Conservation (phyloP, 1,284 basidiomycete species). For the Lignosus rhinocerotis region DNA sequence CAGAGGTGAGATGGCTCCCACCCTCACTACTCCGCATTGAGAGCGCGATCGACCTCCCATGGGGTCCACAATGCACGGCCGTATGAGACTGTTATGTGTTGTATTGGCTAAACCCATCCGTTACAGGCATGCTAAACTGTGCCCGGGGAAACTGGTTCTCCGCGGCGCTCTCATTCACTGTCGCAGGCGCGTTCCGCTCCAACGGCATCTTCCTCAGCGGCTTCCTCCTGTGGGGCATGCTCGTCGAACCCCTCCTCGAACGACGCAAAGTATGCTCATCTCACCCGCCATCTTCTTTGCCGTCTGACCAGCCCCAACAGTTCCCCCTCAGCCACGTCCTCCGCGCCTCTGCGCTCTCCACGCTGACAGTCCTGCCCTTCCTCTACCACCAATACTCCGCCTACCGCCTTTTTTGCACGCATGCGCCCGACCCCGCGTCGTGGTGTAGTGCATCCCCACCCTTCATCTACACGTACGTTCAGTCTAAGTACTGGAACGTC, state of each 20-base stretch:
- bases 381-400: conserved; percentile 67
- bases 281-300: conserved; percentile 4
- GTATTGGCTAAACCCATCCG: neutral
- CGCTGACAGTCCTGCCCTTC: conserved; percentile 63
- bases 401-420: conserved; percentile 37
- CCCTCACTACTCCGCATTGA: too few species aligned
- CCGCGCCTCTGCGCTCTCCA: conserved; percentile 42
- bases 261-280: conserved; percentile 33
- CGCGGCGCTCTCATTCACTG: conserved; percentile 64
- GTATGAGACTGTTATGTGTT: neutral
- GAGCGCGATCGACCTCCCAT: too few species aligned
- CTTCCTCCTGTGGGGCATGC: conserved; percentile 72
- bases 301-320: conserved; percentile 28
- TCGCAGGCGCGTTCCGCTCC: conserved; percentile 74
- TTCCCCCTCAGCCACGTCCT: conserved; percentile 33
- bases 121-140: conserved; percentile 62
- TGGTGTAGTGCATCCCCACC: conserved; percentile 75
- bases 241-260: conserved; percentile 52
- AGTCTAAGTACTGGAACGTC: conserved; percentile 85
- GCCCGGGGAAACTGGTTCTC: conserved; percentile 47
- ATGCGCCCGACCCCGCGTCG: conserved; percentile 7
- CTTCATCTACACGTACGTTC: conserved; percentile 82
- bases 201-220: conserved; percentile 80
- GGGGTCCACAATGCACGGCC: neutral
- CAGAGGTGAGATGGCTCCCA: conserved; percentile 46